These are phyloP conservation scores for Dianthus caryophyllus DNA, from an alignment of 148 eudicot genomes.

Conservation along the genomic window DNA sequence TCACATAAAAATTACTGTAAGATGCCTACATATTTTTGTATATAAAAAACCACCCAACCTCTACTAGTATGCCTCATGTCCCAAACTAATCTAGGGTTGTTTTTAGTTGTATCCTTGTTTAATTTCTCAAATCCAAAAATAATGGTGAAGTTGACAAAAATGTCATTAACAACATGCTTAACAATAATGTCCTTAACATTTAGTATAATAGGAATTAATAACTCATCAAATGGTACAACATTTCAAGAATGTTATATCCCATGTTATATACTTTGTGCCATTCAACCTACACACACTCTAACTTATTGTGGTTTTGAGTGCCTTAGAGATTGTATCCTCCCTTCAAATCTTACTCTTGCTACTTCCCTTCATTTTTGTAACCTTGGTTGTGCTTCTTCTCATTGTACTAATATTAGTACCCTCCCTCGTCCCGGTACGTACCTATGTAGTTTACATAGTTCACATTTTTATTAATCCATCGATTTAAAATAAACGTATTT, in stretches of 20 bases:
- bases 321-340: constrained; percentile 39
- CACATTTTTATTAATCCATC: not conserved
- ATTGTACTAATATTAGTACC: constrained; percentile 39
- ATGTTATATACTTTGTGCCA: constrained; percentile 41
- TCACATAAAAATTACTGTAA: no score
- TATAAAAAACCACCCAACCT: no score
- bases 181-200: not conserved
- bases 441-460: not conserved
- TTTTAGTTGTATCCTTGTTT: not conserved
- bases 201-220: constrained; percentile 8
- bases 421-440: constrained; percentile 29
- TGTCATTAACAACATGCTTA: not conserved
- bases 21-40: no score
- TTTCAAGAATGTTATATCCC: constrained; percentile 43
- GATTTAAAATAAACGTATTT: not conserved
- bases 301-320: constrained; percentile 44
- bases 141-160: not conserved
- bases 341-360: constrained; percentile 18
- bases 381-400: constrained; percentile 44
- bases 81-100: constrained; percentile 7
- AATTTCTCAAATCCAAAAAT: not conserved
- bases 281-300: constrained; percentile 39
- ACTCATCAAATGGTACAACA: constrained; percentile 23
- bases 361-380: constrained; percentile 39
- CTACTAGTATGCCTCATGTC: not conserved